phyloP scores from a whole-genome alignment of 306 rosid genomes.

The Cucumis hystrix region DNA sequence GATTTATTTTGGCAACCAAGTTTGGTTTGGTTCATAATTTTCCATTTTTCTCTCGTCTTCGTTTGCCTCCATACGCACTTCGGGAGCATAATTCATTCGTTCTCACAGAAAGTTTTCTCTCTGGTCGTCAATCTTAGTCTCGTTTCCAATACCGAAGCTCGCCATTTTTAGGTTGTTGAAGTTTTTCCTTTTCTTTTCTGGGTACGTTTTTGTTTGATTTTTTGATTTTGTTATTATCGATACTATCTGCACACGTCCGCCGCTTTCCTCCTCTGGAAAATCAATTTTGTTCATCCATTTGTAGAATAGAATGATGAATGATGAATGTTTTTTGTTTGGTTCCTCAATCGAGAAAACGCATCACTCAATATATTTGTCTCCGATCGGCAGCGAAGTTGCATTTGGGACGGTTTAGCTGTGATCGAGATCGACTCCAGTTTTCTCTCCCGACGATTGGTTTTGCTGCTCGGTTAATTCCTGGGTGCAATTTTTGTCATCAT shows the following conservation, averaged over 20 bases:
- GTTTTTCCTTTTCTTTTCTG: neutral
- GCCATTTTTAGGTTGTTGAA: neutral
- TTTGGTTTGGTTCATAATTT: no score
- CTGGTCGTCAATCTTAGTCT: neutral
- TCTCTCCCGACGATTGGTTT: neutral
- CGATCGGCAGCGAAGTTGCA: conserved; percentile 1
- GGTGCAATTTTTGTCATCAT: neutral
- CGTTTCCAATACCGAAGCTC: neutral
- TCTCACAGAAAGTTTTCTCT: neutral
- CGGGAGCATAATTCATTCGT: neutral
- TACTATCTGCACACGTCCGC: neutral
- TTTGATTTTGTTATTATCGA: neutral
- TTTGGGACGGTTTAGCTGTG: neutral
- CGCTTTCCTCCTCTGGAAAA: neutral
- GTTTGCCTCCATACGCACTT: neutral
- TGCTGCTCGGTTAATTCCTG: neutral
- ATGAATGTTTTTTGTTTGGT: neutral
- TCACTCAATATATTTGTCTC: neutral
- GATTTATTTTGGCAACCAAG: no score
- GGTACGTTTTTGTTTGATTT: neutral
- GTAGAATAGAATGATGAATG: neutral
- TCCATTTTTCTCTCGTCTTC: neutral
- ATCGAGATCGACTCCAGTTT: neutral
- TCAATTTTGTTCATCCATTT: neutral
- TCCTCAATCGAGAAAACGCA: neutral